phyloP scores from a whole-genome alignment of 345 rosid genomes.

The Adansonia digitata region DNA sequence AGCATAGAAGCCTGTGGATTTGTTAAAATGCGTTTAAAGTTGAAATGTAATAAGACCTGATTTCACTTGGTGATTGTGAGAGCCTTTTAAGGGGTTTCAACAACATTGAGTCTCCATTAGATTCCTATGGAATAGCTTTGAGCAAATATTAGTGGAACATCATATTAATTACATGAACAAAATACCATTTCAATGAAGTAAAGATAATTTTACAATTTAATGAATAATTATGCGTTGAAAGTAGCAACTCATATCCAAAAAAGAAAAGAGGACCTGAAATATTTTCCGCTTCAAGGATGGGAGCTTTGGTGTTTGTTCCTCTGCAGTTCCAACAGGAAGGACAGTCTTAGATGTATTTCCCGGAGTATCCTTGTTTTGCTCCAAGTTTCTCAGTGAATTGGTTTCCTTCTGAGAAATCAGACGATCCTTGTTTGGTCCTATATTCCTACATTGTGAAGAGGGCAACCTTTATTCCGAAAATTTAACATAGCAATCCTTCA shows the following conservation, averaged over 20 bases:
- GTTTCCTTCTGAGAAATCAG: constrained; percentile 29
- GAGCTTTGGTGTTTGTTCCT: constrained; percentile 26
- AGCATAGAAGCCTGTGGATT: not conserved
- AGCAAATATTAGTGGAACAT: not conserved
- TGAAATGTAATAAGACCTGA: constrained; percentile 39
- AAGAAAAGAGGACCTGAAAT: constrained; percentile 41
- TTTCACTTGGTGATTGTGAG: constrained; percentile 52
- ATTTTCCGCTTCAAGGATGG: constrained; percentile 70
- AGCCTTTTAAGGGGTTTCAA: constrained; percentile 52
- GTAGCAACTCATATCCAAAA: not conserved
- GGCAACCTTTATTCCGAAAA: not conserved
- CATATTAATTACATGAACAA: constrained; percentile 11
- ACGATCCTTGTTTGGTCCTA: constrained; percentile 32
- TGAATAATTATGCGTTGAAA: not conserved
- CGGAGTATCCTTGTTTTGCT: constrained; percentile 28
- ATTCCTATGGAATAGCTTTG: constrained; percentile 37
- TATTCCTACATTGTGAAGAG: constrained; percentile 36
- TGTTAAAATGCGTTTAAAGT: constrained; percentile 2
- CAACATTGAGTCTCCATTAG: constrained; percentile 26
- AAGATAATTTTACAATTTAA: not conserved
- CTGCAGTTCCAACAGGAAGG: constrained; percentile 27
- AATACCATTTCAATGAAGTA: not conserved
- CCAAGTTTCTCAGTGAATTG: constrained; percentile 27
- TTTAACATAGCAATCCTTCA: not conserved
- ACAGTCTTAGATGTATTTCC: constrained; percentile 21